These are phyloP conservation scores for Fusarium sp. DNA, from an alignment of 2,329 filamentous ascomycete species.

Conservation along the genomic window DNA sequence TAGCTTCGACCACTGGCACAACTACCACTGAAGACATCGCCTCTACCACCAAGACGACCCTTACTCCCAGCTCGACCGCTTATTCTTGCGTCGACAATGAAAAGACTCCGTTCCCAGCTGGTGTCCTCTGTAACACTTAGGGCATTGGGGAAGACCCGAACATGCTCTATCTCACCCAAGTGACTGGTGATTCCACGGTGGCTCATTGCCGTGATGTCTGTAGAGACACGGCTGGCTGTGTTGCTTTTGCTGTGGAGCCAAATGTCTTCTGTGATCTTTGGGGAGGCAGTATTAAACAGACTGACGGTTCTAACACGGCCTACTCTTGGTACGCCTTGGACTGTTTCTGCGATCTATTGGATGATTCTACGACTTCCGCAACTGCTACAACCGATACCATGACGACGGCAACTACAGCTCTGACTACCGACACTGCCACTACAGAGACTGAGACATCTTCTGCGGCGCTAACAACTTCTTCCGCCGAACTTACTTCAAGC, in stretches of 20 bases:
- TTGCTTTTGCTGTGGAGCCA: background rate
- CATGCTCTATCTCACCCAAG: accelerated
- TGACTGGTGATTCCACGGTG: background rate
- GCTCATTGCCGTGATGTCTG: background rate
- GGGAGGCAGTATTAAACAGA: accelerated
- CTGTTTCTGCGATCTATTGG: background rate
- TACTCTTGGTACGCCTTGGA: accelerated
- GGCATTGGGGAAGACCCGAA: background rate
- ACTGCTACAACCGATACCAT: accelerated
- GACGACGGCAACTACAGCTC: no score
- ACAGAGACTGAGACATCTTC: accelerated
- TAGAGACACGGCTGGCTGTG: accelerated
- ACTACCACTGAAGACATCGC: no score
- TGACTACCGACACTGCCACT: background rate
- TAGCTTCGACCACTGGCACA: no score
- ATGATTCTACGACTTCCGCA: accelerated
- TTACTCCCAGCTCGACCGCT: accelerated
- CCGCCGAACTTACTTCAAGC: accelerated
- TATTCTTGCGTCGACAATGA: background rate
- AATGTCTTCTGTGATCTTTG: background rate
- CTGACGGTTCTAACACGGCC: background rate
- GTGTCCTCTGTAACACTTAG: background rate
- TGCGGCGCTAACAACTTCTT: background rate
- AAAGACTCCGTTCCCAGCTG: background rate
- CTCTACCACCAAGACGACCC: background rate